phyloP scores from a whole-genome alignment of 257 asterid genomes.

The Solanum appendiculatum region DNA sequence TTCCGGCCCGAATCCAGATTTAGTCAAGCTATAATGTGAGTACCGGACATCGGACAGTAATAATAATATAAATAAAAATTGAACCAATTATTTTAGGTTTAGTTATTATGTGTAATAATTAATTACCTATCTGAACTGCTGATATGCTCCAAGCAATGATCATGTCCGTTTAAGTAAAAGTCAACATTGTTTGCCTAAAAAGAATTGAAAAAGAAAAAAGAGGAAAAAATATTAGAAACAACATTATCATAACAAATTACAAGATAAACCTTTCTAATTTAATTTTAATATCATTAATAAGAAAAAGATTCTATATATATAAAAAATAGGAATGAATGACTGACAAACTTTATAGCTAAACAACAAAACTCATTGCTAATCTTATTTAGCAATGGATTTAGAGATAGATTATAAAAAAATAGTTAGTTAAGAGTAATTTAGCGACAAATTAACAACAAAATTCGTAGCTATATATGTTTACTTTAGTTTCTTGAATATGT shows the following conservation, averaged over 20 bases:
- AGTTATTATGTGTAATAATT: neutral
- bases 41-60: rapidly evolving
- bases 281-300: neutral
- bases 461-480: neutral
- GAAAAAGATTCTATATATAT: neutral
- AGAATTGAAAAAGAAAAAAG: neutral
- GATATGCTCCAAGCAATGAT: conserved; percentile 72
- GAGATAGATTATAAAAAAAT: neutral
- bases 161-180: conserved; percentile 76
- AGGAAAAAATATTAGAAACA: neutral
- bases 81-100: neutral
- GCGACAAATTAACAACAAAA: neutral
- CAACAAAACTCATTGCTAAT: neutral
- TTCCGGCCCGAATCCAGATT: rapidly evolving
- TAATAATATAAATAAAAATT: no score
- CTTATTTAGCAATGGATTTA: neutral
- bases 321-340: neutral
- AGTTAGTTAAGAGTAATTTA: neutral
- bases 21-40: no score
- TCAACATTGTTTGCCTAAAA: conserved; percentile 57
- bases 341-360: neutral
- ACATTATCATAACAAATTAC: neutral
- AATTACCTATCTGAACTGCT: conserved; percentile 40
- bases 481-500: neutral
- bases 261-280: neutral